phyloP scores from a whole-genome alignment of 2,329 filamentous ascomycete genomes.

The Fusarium sp. region DNA sequence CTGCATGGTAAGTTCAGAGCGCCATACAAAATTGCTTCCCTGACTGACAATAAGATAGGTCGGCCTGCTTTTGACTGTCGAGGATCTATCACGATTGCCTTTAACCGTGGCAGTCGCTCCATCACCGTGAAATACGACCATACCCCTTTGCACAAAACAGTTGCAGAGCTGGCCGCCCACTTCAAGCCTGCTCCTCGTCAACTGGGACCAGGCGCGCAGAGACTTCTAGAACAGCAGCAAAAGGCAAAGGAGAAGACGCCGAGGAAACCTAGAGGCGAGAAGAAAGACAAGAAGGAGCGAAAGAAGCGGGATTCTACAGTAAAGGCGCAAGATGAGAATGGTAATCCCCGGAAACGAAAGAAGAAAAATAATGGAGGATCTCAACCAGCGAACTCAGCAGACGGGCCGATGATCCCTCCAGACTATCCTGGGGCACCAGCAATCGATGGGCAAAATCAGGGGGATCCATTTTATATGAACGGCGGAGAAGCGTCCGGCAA shows the following conservation, averaged over 20 bases:
- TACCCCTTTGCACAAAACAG: constrained; percentile 65
- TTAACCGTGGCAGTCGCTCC: constrained; percentile 56
- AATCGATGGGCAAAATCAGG: constrained; percentile 11
- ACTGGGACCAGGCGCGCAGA: constrained; percentile 41
- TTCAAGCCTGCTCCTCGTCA: constrained; percentile 57
- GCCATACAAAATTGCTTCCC: neutral
- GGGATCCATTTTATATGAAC: constrained; percentile 8
- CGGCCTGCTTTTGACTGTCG: constrained; percentile 69
- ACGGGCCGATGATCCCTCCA: constrained; percentile 20
- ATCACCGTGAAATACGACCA: constrained; percentile 66
- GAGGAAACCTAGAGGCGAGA: constrained; percentile 43
- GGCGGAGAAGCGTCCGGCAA: constrained; percentile 1
- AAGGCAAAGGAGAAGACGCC: constrained; percentile 40
- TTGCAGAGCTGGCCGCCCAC: constrained; percentile 58
- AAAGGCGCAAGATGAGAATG: constrained; percentile 39
- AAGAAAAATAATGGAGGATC: constrained; percentile 39
- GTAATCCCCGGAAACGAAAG: constrained; percentile 43
- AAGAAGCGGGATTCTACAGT: constrained; percentile 34
- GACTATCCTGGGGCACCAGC: constrained; percentile 15
- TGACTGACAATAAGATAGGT: constrained; percentile 44
- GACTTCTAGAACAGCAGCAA: constrained; percentile 35
- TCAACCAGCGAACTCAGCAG: constrained; percentile 18
- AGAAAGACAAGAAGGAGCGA: constrained; percentile 40
- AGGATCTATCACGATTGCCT: constrained; percentile 60
- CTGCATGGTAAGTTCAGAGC: constrained; percentile 53